Evolutionary conservation across 2,329 filamentous ascomycete species (phyloP), one percentile per base, ranked within the genome.

Genomic region (Pseudogymnoascus sp.): DNA sequence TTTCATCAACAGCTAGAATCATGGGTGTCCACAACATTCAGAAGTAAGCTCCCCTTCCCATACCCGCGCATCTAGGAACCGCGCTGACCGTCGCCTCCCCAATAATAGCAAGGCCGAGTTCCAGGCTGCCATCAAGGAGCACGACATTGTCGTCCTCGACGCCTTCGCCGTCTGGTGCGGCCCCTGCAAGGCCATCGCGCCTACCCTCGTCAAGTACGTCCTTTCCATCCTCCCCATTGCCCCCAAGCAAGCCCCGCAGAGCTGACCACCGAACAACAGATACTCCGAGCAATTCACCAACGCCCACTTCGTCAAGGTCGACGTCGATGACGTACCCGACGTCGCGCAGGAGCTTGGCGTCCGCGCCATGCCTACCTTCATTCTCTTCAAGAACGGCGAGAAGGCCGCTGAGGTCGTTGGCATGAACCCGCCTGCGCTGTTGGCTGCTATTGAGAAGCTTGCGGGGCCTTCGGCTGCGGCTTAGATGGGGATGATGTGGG

Each of bases 151-250:
- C 70, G 79, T 97, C 65, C 79, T 98, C 72, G 93, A 98, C 81
- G 92, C 86, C 80, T 92, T 89, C 77, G 93, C 93, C 63, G 86
- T 81, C 66, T 97, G 93, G 93, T 98, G 93, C 81, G 92, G 91
- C 65, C 93, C 93, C 65, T 98, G 93, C 89, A 96, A 93, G 82
- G 83, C 87, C 71, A 95, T 97, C 72, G 85, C 91, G 16, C 93
- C 93, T 65, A 77, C 86, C 66, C 80, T 96, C 64, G 82, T 82
- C 70, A 82, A 87, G 83, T 88, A 77, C 74, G 84, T 75, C 59
- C 43, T n/a, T n/a, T n/a, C n/a, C n/a, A n/a, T n/a, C 31, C 31
- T 68, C 61, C 12, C 63, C 16, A 50, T 38, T 24, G 14, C 7
- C 14, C 37, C 35, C 5, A 38, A 28, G 71, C 71, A 28, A 67